Base-by-base conservation (phyloP, 2,329 filamentous ascomycete genomes). In the Cytospora paraplurivora region DNA sequence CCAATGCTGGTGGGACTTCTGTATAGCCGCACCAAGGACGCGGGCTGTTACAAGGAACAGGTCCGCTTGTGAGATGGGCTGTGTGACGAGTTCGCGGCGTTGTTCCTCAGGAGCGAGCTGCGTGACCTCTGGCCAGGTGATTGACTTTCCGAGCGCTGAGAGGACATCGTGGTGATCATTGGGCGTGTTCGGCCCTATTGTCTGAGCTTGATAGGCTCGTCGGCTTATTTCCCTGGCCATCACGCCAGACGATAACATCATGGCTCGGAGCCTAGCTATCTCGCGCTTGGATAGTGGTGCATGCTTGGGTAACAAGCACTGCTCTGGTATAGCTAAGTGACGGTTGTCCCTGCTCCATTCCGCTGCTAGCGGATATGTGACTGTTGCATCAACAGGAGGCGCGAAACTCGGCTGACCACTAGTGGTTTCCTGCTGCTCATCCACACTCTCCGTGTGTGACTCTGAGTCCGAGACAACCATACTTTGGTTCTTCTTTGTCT, bases 201-300 rank as follows among this genome's bases (percentile, higher is more conserved):
- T 72, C 56, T 75, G 76, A 11, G 74, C 72, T 41, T 81, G 79
- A 52, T 88, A 77, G 4, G 89, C 87, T 54, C 89, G 85, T 4
- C 87, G 84, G 34, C 82, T 82, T 61, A 97, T 91, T 71, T 95
- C 91, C 71, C 88, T 88, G 0, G 94, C 93, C 76, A 96, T 96
- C 71, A 97, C 88, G n/a, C 93, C 93, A 0, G 92, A 92, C 67
- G 88, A 90, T 27, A 96, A 80, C 49, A 97, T 85, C 10, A 96
- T 81, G 0, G 92, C 85, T 63, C 87, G 85, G 2, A 93, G 82
- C n/a, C 92, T 88, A 17, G 90, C 90, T 59, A 96, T 84, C 69
- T 97, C 94, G n/a, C 85, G 85, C 69, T 84, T 86, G 11, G 82
- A 87, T 35, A 90, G 74, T 12, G 73, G 74, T n/a, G 72, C 71